Conservation (phyloP, 163 green algal species). For the Prototheca stagnorum region DNA sequence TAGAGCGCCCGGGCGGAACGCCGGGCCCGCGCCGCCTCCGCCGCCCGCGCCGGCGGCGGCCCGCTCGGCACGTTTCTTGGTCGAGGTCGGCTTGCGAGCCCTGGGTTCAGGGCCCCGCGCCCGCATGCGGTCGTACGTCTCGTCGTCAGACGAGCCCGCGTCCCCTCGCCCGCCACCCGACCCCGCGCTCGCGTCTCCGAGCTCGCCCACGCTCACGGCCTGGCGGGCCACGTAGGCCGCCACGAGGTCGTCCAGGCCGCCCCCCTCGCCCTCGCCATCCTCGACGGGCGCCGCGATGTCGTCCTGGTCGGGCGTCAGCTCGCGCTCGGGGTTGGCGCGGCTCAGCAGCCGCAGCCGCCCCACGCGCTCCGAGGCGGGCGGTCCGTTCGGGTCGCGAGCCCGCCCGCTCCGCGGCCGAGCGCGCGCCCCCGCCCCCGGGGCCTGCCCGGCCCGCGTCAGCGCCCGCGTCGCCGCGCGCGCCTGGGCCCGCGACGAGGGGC, state of each 20-base stretch:
- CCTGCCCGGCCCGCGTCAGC: slow-evolving; percentile 85
- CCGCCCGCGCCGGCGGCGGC: too few species aligned
- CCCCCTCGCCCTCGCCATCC: not conserved
- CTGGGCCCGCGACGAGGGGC: too few species aligned
- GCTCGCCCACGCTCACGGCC: not conserved
- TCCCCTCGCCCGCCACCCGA: not conserved
- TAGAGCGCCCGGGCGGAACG: not conserved
- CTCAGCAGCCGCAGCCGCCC: not conserved
- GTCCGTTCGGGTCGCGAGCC: too few species aligned
- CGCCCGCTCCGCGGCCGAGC: too few species aligned
- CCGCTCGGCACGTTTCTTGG: too few species aligned
- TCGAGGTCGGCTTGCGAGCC: not conserved
- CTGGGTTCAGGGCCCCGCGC: too few species aligned
- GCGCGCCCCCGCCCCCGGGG: slow-evolving; percentile 28
- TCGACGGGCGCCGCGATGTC: slow-evolving; percentile 1
- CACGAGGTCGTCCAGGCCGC: not conserved
- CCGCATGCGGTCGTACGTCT: slow-evolving; percentile 1
- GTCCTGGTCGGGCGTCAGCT: slow-evolving; percentile 11
- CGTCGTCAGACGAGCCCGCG: slow-evolving; percentile 1
- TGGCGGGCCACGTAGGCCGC: not conserved
- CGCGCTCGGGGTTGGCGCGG: slow-evolving; percentile 23
- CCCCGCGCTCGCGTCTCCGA: not conserved
- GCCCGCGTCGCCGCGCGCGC: slow-evolving; percentile 79
- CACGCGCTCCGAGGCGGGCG: not conserved
- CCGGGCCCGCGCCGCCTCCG: not conserved